Conservation (phyloP, 345 rosid genomes). For the Turritis glabra region DNA sequence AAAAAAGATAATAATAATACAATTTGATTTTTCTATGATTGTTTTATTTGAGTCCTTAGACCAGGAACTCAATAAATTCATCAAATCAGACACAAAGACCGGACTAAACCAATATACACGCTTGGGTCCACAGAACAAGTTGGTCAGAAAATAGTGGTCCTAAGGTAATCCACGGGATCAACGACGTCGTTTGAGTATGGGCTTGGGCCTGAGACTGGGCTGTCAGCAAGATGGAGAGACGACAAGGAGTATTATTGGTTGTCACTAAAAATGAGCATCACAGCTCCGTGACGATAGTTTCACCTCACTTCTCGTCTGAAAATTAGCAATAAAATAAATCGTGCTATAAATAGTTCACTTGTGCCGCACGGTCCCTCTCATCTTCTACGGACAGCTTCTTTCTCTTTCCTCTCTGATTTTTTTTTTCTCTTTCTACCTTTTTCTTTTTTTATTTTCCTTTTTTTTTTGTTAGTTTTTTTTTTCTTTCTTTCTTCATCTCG, state of each 20-base stretch:
- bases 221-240: not conserved
- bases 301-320: not conserved
- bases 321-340: conserved; percentile 20
- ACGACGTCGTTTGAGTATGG: not conserved
- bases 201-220: conserved; percentile 18
- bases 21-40: not conserved
- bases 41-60: not conserved
- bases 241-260: conserved; percentile 15
- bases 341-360: conserved; percentile 35
- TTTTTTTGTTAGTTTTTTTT: not conserved
- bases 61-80: not conserved
- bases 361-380: conserved; percentile 38
- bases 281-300: conserved; percentile 11
- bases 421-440: not conserved
- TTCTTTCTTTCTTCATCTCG: conserved; percentile 26
- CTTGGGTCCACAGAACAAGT: conserved; percentile 14
- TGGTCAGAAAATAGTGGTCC: conserved; percentile 19
- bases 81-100: not conserved
- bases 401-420: conserved; percentile 40
- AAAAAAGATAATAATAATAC: not conserved
- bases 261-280: not conserved
- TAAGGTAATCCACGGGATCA: not conserved
- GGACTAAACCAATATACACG: conserved; percentile 10
- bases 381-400: conserved; percentile 35
- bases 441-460: too few relatives aligned